A percentile compares a stretch with the other conserved stretches of the same genome.
phyloP scores from a whole-genome alignment of 345 rosid species.

The Isatis tinctoria region DNA sequence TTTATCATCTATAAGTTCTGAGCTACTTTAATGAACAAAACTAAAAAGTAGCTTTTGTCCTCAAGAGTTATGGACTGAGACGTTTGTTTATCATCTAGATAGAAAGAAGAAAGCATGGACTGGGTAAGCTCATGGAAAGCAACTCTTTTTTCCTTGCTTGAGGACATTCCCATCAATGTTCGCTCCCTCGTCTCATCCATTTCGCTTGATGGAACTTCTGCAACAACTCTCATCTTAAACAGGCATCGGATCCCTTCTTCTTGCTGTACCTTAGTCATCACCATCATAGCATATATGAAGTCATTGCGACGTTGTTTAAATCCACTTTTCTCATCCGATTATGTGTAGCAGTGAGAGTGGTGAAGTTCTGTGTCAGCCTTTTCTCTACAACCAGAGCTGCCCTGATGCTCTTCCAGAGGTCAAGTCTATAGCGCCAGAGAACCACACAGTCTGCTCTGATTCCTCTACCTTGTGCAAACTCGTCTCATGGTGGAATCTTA shows the following conservation, averaged over 20 bases:
- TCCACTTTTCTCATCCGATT: background rate
- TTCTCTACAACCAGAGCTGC: slow-evolving; percentile 79
- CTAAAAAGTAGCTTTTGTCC: background rate
- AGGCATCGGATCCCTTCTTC: slow-evolving; percentile 37
- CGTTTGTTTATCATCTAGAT: slow-evolving; percentile 57
- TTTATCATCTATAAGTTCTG: background rate
- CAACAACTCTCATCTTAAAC: slow-evolving; percentile 76
- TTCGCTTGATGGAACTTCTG: slow-evolving; percentile 91
- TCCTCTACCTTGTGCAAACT: slow-evolving; percentile 92
- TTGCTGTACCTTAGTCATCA: background rate
- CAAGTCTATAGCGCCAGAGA: slow-evolving; percentile 75
- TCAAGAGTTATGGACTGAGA: slow-evolving; percentile 14
- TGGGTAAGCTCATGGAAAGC: slow-evolving; percentile 76
- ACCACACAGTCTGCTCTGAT: slow-evolving; percentile 88
- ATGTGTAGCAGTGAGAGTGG: slow-evolving; percentile 53
- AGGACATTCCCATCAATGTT: slow-evolving; percentile 60
- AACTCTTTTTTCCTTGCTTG: slow-evolving; percentile 61
- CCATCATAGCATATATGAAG: background rate
- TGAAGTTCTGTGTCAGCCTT: slow-evolving; percentile 63
- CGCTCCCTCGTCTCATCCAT: slow-evolving; percentile 59
- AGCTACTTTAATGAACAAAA: background rate
- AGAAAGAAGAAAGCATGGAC: slow-evolving; percentile 64
- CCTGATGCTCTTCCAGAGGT: slow-evolving; percentile 66
- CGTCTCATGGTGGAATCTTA: slow-evolving; percentile 79
- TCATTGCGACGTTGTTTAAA: background rate